phyloP scores from a whole-genome alignment of 2,329 filamentous ascomycete genomes.

The Colletotrichum tofieldiae region DNA sequence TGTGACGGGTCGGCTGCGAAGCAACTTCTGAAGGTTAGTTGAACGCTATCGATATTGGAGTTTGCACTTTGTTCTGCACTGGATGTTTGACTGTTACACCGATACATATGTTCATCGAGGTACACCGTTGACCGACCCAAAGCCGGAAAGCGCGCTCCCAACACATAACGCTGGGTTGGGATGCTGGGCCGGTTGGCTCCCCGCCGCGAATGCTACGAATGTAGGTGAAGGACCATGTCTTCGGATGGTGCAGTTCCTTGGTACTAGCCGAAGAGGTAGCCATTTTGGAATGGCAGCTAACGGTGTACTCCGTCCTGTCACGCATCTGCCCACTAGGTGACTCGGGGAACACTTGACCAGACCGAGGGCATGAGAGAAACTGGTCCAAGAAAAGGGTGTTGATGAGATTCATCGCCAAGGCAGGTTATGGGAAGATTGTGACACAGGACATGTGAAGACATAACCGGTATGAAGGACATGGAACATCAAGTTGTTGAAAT shows the following conservation, averaged over 20 bases:
- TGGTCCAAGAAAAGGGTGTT: too few relatives aligned
- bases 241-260: background rate
- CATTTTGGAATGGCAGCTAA: background rate
- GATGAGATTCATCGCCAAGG: background rate
- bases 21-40: background rate
- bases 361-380: background rate
- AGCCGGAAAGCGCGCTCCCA: background rate
- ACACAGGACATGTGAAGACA: background rate
- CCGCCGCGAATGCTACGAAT: background rate
- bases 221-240: background rate
- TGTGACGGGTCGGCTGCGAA: background rate
- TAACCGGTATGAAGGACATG: background rate
- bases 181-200: background rate
- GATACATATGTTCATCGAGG: too few relatives aligned
- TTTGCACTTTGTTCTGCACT: background rate
- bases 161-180: background rate
- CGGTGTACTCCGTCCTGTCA: too few relatives aligned
- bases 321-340: background rate
- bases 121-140: background rate
- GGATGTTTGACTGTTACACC: background rate
- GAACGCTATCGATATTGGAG: background rate
- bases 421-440: background rate
- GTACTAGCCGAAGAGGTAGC: background rate
- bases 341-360: background rate
- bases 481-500: constrained; percentile 6